Evolutionary conservation across 345 rosid species (phyloP).

Genomic region (Brassica nigra): DNA sequence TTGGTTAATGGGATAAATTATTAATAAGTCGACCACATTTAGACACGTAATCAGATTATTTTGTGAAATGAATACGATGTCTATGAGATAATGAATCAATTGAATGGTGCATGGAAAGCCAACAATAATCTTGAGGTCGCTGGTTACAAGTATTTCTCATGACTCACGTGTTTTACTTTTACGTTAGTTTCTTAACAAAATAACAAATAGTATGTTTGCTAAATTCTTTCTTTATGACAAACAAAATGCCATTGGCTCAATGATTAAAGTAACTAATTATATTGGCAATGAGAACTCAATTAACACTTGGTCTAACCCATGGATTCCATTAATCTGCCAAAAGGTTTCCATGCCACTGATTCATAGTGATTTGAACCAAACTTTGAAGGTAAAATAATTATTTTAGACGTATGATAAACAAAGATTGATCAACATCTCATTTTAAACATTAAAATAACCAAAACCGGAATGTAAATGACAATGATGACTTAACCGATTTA

Average conservation of each 20-base stretch:
- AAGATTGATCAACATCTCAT: neutral
- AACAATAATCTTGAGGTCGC: slow-evolving; percentile 3
- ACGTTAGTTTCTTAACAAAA: neutral
- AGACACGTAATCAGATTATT: slow-evolving; percentile 1
- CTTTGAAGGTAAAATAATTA: neutral
- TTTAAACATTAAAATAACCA: neutral
- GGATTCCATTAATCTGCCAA: neutral
- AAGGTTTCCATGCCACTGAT: neutral
- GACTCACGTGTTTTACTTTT: slow-evolving; percentile 13
- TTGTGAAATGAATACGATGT: neutral
- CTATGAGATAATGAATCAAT: neutral
- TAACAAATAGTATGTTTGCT: neutral
- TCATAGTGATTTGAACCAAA: neutral
- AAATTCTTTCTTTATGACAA: neutral
- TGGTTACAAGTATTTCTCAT: neutral
- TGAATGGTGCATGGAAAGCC: slow-evolving; percentile 12
- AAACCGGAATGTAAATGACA: neutral
- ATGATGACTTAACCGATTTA: neutral
- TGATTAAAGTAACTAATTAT: neutral
- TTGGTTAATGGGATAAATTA: neutral
- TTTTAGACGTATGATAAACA: neutral
- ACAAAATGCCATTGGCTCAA: neutral
- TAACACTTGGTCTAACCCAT: neutral
- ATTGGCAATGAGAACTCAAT: neutral
- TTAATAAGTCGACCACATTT: neutral